Percentiles rank a stretch among this genome's conserved stretches.
Evolutionary conservation across 176 grass and related monocot genomes (phyloP).

Genomic region (Lolium perenne): DNA sequence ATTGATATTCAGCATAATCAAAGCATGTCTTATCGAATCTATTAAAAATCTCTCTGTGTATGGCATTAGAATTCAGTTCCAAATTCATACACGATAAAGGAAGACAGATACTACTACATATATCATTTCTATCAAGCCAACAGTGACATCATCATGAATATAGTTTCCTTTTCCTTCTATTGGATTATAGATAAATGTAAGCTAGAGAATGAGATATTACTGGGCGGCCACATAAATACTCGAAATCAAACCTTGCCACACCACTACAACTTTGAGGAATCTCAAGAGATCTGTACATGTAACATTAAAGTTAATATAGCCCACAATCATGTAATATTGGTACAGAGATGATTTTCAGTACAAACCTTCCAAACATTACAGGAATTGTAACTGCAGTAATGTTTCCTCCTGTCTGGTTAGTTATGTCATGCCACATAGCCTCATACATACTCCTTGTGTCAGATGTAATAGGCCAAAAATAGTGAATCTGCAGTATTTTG

Average conservation of each 20-base stretch:
- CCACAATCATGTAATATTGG: slow-evolving; percentile 25
- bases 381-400: slow-evolving; percentile 62
- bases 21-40: not conserved
- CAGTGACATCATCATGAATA: slow-evolving; percentile 17
- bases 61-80: slow-evolving; percentile 16
- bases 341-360: slow-evolving; percentile 31
- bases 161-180: not conserved
- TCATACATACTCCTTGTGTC: slow-evolving; percentile 62
- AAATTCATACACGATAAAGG: not conserved
- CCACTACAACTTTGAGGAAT: slow-evolving; percentile 94
- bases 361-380: slow-evolving; percentile 97
- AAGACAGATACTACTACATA: not conserved
- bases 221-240: slow-evolving; percentile 88
- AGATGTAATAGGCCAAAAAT: slow-evolving; percentile 82
- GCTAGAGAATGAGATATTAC: slow-evolving; percentile 59
- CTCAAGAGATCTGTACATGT: slow-evolving; percentile 71
- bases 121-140: not conserved
- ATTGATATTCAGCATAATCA: not conserved
- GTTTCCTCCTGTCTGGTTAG: slow-evolving; percentile 46
- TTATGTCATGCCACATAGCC: slow-evolving; percentile 63
- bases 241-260: slow-evolving; percentile 81
- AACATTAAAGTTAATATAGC: slow-evolving; percentile 37
- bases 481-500: slow-evolving; percentile 59
- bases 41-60: not conserved
- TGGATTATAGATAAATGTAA: slow-evolving; percentile 32